These are phyloP conservation scores for Xylaria digitata DNA, from an alignment of 2,329 filamentous ascomycete genomes.

Conservation along the genomic window DNA sequence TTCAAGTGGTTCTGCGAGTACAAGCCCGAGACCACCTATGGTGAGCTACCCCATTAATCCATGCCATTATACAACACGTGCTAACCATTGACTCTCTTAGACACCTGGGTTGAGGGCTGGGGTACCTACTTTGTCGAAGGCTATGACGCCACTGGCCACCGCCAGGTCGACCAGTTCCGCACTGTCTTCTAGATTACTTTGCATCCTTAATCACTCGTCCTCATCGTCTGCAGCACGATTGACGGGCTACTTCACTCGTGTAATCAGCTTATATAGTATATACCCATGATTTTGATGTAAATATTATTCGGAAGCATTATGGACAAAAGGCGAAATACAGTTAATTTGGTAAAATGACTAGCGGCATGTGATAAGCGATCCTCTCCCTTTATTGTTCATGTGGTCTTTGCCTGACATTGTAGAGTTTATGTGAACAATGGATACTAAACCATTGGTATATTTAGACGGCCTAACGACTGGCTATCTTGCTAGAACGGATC, in stretches of 20 bases:
- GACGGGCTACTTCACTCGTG: background rate
- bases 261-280: constrained; percentile 3
- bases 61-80: background rate
- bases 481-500: no score
- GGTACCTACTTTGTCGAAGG: constrained; percentile 33
- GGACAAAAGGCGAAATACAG: background rate
- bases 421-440: no score
- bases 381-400: no score
- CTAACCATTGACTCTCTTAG: constrained; percentile 21
- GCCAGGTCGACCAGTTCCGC: constrained; percentile 34
- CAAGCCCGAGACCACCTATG: constrained; percentile 39
- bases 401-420: no score
- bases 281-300: constrained; percentile 16
- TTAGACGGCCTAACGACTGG: no score
- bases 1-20: constrained; percentile 40
- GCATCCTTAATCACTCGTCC: background rate
- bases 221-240: constrained; percentile 12
- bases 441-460: no score
- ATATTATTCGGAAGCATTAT: background rate
- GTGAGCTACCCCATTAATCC: constrained; percentile 8
- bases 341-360: background rate
- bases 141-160: constrained; percentile 36
- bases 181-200: constrained; percentile 26
- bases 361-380: no score
- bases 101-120: constrained; percentile 36